Base-by-base conservation (phyloP, 2,329 filamentous ascomycete genomes). In the Cladorrhinum sp. region DNA sequence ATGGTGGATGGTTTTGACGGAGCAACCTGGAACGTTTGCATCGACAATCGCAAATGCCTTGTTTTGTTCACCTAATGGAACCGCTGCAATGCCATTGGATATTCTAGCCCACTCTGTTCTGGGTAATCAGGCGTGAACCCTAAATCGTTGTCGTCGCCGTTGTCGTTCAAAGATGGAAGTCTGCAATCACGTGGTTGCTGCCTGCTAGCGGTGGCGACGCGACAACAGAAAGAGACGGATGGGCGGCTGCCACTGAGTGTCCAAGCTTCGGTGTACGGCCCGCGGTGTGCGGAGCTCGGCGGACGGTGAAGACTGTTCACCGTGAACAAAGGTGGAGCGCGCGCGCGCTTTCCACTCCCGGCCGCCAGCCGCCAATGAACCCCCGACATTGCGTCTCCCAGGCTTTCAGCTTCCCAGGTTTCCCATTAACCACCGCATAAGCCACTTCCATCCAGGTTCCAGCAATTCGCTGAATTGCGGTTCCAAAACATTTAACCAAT, bases 171-270 rank as follows among this genome's bases (percentile, higher is more conserved):
- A 18, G 20, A 22, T 58, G 25, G 29, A 55, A 48, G 32, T 51
- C 49, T 27, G 32, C n/a, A 48, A 53, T 58, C 56, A 58, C 56
- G 56, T 58, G 56, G 50, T 27, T 49, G 56, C 49, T 58, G 56
- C 56, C 56, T 58, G 41, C 6, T n/a, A 45, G 16, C 10, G 56
- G 56, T 53, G 55, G 55, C 56, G 56, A 58, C 56, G 56, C 55
- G 55, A 57, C 27, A 23, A 18, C 50, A 53, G n/a, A 2, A 56
- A 56, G 1, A 16, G 41, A 50, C 38, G 23, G 22, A 22, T 23
- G 27, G 54, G 22, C 24, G 54, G 54, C 6, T 32, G 29, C 36
- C 18, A 22, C 2, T 18, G 41, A 22, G n/a, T 45, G 41, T 58
- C 56, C 36, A 27, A 45, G 56, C 56, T 58, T 53, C 32, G 49